phyloP scores from a whole-genome alignment of 208 protist species.

The Polymyxa betae region DNA sequence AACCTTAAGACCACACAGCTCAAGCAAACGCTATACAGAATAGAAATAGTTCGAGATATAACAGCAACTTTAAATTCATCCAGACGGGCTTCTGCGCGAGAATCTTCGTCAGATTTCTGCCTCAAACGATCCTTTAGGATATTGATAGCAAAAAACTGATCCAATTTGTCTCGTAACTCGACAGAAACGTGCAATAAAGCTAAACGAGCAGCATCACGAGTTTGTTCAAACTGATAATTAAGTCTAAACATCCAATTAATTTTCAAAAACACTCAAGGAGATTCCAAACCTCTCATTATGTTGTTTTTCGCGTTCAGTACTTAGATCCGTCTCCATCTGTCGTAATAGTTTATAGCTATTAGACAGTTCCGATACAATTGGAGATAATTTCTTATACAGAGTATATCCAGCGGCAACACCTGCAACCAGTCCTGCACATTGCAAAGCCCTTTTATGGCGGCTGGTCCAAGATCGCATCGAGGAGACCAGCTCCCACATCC shows the following conservation, averaged over 20 bases:
- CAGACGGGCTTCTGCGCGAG: neutral
- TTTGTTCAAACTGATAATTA: neutral
- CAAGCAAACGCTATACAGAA: neutral
- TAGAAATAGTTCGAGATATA: neutral
- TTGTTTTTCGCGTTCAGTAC: neutral
- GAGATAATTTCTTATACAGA: neutral
- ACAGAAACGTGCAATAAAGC: neutral
- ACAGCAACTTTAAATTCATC: slow-evolving; percentile 18
- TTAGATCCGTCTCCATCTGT: neutral
- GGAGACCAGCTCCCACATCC: slow-evolving; percentile 35
- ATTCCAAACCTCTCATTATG: neutral
- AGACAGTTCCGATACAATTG: neutral
- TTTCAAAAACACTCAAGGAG: neutral
- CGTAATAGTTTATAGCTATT: neutral
- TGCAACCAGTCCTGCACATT: neutral
- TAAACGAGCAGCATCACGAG: neutral
- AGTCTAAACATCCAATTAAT: neutral
- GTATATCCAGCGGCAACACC: neutral
- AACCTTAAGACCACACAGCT: neutral
- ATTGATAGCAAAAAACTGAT: neutral
- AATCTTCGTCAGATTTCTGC: neutral
- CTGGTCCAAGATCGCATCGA: neutral
- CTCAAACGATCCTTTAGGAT: neutral
- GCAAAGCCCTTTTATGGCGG: neutral
- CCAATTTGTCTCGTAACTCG: neutral